Evolutionary conservation across 148 eudicot genomes (phyloP).

Genomic region (Silene uniflora): DNA sequence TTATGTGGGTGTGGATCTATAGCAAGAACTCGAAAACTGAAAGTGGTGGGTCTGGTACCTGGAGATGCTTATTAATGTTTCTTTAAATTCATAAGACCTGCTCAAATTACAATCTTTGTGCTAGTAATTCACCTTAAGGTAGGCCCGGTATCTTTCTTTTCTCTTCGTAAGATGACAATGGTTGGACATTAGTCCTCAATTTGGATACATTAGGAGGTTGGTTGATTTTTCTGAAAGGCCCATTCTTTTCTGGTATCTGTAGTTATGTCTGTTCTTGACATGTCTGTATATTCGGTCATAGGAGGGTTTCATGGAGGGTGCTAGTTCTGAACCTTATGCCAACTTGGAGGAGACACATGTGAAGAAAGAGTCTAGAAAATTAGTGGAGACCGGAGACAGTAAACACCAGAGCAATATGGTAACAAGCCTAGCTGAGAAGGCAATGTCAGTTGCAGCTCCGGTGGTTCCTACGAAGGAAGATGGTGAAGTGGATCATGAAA

Average conservation of each 20-base stretch:
- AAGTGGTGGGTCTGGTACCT: neutral
- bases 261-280: neutral
- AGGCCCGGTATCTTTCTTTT: neutral
- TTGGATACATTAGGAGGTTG: neutral
- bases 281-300: slow-evolving; percentile 24
- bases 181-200: neutral
- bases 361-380: slow-evolving; percentile 32
- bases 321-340: slow-evolving; percentile 30
- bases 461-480: slow-evolving; percentile 82
- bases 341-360: slow-evolving; percentile 23
- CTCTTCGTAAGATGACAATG: neutral
- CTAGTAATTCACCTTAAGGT: neutral
- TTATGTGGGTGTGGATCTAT: neutral
- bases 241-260: neutral
- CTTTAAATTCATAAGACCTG: neutral
- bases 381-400: slow-evolving; percentile 36
- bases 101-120: neutral
- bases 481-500: slow-evolving; percentile 90
- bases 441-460: slow-evolving; percentile 95
- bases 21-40: neutral
- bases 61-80: neutral
- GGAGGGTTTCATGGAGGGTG: slow-evolving; percentile 35
- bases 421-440: slow-evolving; percentile 88
- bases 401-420: slow-evolving; percentile 48
- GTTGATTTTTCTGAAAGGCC: neutral